These are phyloP conservation scores for Akanthomyces lecanii DNA, from an alignment of 2,329 filamentous ascomycete species.

Conservation along the genomic window DNA sequence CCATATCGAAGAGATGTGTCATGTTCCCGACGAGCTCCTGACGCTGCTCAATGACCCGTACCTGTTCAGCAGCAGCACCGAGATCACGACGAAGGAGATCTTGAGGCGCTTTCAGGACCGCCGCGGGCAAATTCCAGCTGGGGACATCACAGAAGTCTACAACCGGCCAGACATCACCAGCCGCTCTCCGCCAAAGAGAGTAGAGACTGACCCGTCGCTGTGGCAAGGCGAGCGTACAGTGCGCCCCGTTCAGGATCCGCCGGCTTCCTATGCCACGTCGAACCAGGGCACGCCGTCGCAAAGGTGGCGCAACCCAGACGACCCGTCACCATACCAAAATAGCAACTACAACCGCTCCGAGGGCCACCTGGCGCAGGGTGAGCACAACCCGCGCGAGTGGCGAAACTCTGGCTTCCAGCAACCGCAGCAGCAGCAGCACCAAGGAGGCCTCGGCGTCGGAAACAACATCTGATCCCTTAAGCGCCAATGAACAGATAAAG, in stretches of 20 bases:
- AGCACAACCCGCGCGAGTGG: slow-evolving; percentile 49
- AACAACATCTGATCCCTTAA: slow-evolving; percentile 33
- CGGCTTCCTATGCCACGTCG: slow-evolving; percentile 14
- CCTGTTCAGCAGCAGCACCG: slow-evolving; percentile 75
- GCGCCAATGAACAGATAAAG: neutral
- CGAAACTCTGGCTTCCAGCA: slow-evolving; percentile 51
- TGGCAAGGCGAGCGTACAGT: slow-evolving; percentile 84
- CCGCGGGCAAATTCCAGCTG: slow-evolving; percentile 53
- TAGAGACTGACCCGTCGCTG: slow-evolving; percentile 82
- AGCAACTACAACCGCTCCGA: slow-evolving; percentile 43
- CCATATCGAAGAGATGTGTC: slow-evolving; percentile 93
- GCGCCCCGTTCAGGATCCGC: slow-evolving; percentile 63
- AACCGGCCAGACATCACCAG: slow-evolving; percentile 55
- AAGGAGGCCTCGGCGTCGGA: slow-evolving; percentile 47
- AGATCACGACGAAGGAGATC: slow-evolving; percentile 96
- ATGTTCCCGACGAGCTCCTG: slow-evolving; percentile 90
- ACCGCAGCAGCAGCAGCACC: slow-evolving; percentile 34
- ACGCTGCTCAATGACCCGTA: slow-evolving; percentile 78
- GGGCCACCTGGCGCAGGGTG: slow-evolving; percentile 35
- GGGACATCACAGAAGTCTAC: slow-evolving; percentile 54
- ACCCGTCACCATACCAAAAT: slow-evolving; percentile 41
- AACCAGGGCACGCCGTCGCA: slow-evolving; percentile 47
- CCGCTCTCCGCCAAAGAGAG: slow-evolving; percentile 54
- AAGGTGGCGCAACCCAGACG: slow-evolving; percentile 45
- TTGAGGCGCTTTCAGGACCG: slow-evolving; percentile 89